Percentiles rank a stretch among this genome's conserved stretches.
Conservation (phyloP, 495 filamentous ascomycete genomes). For the Annulohypoxylon nitens region DNA sequence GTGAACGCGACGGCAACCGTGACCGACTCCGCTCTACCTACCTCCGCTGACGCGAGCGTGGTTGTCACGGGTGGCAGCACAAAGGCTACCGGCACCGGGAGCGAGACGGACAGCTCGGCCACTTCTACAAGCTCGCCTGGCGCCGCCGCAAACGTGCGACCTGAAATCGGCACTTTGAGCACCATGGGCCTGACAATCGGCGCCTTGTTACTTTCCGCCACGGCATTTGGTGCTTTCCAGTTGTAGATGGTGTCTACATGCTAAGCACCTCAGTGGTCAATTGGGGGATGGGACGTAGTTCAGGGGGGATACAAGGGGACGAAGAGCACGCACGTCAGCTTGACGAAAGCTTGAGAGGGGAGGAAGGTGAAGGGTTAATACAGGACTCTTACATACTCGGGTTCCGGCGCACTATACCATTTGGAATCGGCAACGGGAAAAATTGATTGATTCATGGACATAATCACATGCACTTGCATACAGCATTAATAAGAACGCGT, state of each 20-base stretch:
- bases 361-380: background rate
- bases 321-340: background rate
- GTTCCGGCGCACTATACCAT: slow-evolving; percentile 36
- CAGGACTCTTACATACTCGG: background rate
- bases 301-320: background rate
- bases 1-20: slow-evolving; percentile 60
- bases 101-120: background rate
- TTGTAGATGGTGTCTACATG: slow-evolving; percentile 18
- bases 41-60: slow-evolving; percentile 46
- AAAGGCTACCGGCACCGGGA: background rate
- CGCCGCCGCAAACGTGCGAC: slow-evolving; percentile 36
- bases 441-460: background rate
- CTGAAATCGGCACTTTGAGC: slow-evolving; percentile 34
- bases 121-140: slow-evolving; percentile 21
- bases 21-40: slow-evolving; percentile 42
- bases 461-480: background rate
- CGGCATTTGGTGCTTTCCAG: slow-evolving; percentile 47
- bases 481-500: background rate
- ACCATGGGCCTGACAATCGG: slow-evolving; percentile 43
- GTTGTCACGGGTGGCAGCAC: slow-evolving; percentile 44
- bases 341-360: background rate
- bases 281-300: background rate
- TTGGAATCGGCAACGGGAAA: slow-evolving; percentile 22
- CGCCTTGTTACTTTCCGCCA: slow-evolving; percentile 45
- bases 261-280: no score